phyloP scores from a whole-genome alignment of 768 basidiomycete species.

The Lactarius indigo region DNA sequence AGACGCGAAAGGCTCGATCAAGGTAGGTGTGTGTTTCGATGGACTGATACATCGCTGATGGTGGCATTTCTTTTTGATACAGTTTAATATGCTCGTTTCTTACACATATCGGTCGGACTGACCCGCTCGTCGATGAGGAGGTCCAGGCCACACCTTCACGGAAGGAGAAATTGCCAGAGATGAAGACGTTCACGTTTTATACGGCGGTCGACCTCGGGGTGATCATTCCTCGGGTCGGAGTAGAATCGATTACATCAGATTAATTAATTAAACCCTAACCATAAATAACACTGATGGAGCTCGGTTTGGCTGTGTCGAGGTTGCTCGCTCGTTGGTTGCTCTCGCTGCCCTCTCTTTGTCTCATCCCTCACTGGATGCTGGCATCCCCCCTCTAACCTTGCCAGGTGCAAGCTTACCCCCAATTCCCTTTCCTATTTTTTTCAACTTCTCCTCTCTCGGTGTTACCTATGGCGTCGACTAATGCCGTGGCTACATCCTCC shows the following conservation, averaged over 20 bases:
- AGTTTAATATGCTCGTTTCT: constrained; percentile 94
- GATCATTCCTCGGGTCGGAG: constrained; percentile 48
- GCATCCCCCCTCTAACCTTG: constrained; percentile 32
- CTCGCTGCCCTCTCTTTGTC: neutral
- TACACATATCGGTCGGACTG: constrained; percentile 94
- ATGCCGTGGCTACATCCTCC: constrained; percentile 18
- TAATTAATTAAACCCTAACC: constrained; percentile 18
- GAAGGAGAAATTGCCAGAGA: constrained; percentile 55
- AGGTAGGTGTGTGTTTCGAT: constrained; percentile 47
- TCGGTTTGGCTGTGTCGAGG: neutral
- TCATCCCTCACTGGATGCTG: constrained; percentile 19
- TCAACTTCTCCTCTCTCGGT: neutral
- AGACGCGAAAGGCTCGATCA: constrained; percentile 71
- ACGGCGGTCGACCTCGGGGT: constrained; percentile 76
- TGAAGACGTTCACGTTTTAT: constrained; percentile 89
- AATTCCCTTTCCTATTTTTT: constrained; percentile 18
- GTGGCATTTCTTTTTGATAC: constrained; percentile 1
- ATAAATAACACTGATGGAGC: neutral
- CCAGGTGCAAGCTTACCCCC: constrained; percentile 41
- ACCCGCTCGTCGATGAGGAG: constrained; percentile 63
- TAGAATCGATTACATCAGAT: constrained; percentile 6
- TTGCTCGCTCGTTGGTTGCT: neutral
- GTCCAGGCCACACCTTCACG: constrained; percentile 37
- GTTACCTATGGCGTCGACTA: constrained; percentile 32
- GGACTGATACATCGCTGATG: constrained; percentile 10